phyloP scores from a whole-genome alignment of 179 eudicot species.

The Silene noctiflora region DNA sequence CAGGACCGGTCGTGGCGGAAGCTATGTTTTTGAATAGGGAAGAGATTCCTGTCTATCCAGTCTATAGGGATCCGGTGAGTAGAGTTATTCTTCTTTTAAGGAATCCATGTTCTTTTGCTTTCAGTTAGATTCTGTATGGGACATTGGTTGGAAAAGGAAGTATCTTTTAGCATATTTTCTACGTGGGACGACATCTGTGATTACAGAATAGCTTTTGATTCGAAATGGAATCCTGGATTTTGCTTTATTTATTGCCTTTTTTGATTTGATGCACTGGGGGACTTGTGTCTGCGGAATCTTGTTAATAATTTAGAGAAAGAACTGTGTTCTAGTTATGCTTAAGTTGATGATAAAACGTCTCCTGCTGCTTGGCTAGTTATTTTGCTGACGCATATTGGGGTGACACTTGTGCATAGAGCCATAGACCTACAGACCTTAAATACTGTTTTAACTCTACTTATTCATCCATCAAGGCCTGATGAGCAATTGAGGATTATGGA shows the following conservation, averaged over 20 bases:
- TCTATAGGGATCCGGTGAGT: slow-evolving; percentile 93
- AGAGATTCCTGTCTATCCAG: slow-evolving; percentile 85
- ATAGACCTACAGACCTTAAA: not conserved
- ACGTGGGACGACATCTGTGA: not conserved
- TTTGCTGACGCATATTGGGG: not conserved
- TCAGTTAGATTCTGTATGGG: not conserved
- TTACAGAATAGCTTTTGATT: not conserved
- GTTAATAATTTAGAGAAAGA: no score
- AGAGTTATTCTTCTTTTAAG: slow-evolving; percentile 1
- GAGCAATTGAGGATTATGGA: not conserved
- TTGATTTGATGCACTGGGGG: no score
- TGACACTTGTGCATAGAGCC: not conserved
- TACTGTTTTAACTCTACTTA: not conserved
- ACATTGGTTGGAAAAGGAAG: not conserved
- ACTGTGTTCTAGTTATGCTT: no score
- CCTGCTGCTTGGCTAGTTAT: not conserved
- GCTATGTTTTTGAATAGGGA: slow-evolving; percentile 96
- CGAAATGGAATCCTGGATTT: not conserved
- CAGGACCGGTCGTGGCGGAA: slow-evolving; percentile 97
- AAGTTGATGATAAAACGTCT: no score
- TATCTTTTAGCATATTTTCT: not conserved
- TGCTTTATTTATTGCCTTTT: not conserved
- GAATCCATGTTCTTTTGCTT: not conserved
- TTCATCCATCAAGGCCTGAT: not conserved
- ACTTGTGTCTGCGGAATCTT: no score